phyloP scores from a whole-genome alignment of 2,329 filamentous ascomycete genomes.

The Diaporthe australafricana region DNA sequence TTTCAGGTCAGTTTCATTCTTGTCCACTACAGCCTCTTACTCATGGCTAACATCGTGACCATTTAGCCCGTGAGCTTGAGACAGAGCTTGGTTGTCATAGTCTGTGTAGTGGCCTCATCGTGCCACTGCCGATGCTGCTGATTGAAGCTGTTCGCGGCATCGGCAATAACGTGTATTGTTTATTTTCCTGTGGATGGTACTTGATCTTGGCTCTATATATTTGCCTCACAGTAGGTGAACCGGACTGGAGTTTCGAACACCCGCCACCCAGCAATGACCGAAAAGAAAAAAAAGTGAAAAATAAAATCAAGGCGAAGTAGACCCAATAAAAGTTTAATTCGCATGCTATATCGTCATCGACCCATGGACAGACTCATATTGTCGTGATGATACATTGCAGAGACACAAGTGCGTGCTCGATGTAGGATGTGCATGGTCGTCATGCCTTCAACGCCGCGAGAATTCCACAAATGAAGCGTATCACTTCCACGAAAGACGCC shows the following conservation, averaged over 20 bases:
- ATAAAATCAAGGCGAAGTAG: neutral
- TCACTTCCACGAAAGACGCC: too few species aligned
- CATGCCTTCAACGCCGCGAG: too few species aligned
- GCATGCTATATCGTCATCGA: neutral
- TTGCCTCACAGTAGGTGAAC: neutral
- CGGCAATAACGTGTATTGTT: too few species aligned
- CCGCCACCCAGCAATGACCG: neutral
- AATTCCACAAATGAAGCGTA: too few species aligned
- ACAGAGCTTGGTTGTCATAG: neutral
- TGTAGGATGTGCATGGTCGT: too few species aligned
- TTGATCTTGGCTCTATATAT: neutral
- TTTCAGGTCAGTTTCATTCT: neutral
- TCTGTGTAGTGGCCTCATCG: neutral
- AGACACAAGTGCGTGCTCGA: too few species aligned
- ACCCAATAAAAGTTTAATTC: neutral
- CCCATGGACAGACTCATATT: too few species aligned
- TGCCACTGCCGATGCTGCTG: too few species aligned
- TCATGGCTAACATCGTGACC: neutral
- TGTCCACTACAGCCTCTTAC: too few species aligned
- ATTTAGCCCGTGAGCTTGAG: neutral
- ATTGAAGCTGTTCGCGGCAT: too few species aligned
- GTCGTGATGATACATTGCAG: too few species aligned
- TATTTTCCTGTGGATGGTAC: neutral
- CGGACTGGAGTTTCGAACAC: neutral
- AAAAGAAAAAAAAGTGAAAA: neutral